Evolutionary conservation across 768 basidiomycete genomes (phyloP).

Genomic region (Tephrocybe sp.): DNA sequence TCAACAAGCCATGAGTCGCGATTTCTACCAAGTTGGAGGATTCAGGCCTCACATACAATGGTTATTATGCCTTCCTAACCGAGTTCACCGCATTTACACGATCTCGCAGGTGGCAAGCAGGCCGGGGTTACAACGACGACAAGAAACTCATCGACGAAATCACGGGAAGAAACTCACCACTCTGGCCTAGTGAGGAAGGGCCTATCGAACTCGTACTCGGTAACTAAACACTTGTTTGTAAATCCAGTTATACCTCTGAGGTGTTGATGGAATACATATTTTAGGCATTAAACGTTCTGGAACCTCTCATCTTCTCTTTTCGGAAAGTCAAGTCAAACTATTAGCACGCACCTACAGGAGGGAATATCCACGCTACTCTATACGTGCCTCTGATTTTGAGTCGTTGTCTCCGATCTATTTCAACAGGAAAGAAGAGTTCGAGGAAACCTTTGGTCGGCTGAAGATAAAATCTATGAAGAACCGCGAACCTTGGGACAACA

Average conservation of each 20-base stretch:
- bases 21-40: conserved; percentile 29
- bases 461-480: conserved; percentile 38
- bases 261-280: background rate
- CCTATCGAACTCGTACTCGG: conserved; percentile 45
- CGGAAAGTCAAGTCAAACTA: conserved; percentile 27
- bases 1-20: conserved; percentile 11
- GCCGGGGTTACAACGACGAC: conserved; percentile 30
- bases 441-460: conserved; percentile 36
- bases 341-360: conserved; percentile 18
- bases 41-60: conserved; percentile 24
- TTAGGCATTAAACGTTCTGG: conserved; percentile 45
- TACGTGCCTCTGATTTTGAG: conserved; percentile 30
- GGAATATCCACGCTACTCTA: conserved; percentile 13
- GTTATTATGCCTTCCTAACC: conserved; percentile 5
- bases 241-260: background rate
- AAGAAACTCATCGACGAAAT: conserved; percentile 31
- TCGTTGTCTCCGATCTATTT: conserved; percentile 53
- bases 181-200: conserved; percentile 22
- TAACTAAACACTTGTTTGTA: conserved; percentile 15
- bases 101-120: conserved; percentile 5
- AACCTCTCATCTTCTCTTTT: conserved; percentile 45
- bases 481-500: conserved; percentile 34
- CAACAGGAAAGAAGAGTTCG: conserved; percentile 25
- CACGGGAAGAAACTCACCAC: conserved; percentile 24
- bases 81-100: background rate